Percentiles rank a stretch among this genome's conserved stretches.
Evolutionary conservation across 2,329 filamentous ascomycete species (phyloP).

Genomic region (Cercospora sp.): DNA sequence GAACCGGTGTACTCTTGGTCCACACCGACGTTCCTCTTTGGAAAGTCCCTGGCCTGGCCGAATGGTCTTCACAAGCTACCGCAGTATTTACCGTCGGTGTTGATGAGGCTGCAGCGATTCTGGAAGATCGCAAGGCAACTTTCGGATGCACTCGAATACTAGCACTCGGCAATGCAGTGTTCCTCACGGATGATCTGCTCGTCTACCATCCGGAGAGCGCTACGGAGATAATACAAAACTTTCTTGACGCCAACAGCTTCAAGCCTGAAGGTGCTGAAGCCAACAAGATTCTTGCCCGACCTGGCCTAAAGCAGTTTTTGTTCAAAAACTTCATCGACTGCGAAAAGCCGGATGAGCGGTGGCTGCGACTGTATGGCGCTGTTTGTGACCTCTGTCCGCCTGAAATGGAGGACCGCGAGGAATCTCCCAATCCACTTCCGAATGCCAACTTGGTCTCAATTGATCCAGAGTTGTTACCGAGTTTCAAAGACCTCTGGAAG

Average conservation of each 20-base stretch:
- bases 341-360: conserved; percentile 17
- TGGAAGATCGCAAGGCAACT: conserved; percentile 22
- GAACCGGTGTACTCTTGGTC: conserved; percentile 31
- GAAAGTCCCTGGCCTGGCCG: conserved; percentile 38
- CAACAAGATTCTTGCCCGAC: conserved; percentile 34
- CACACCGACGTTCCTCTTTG: conserved; percentile 40
- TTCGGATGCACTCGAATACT: conserved; percentile 39
- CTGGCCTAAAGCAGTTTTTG: conserved; percentile 36
- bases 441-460: conserved; percentile 31
- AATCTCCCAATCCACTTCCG: conserved; percentile 22
- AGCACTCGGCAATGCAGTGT: conserved; percentile 43
- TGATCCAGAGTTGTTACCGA: conserved; percentile 28
- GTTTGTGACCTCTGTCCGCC: conserved; percentile 34
- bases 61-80: conserved; percentile 34
- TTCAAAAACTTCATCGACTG: conserved; percentile 17
- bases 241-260: conserved; percentile 36
- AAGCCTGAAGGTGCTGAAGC: conserved; percentile 30
- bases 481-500: conserved; percentile 31
- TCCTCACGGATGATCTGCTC: conserved; percentile 49
- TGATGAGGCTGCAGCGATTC: conserved; percentile 26
- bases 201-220: conserved; percentile 42
- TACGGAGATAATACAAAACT: conserved; percentile 41
- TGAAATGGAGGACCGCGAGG: conserved; percentile 26
- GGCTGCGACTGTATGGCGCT: conserved; percentile 27
- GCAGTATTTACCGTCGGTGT: conserved; percentile 41